Evolutionary conservation across 163 green algal genomes (phyloP).

Genomic region (Scenedesmus sp.): DNA sequence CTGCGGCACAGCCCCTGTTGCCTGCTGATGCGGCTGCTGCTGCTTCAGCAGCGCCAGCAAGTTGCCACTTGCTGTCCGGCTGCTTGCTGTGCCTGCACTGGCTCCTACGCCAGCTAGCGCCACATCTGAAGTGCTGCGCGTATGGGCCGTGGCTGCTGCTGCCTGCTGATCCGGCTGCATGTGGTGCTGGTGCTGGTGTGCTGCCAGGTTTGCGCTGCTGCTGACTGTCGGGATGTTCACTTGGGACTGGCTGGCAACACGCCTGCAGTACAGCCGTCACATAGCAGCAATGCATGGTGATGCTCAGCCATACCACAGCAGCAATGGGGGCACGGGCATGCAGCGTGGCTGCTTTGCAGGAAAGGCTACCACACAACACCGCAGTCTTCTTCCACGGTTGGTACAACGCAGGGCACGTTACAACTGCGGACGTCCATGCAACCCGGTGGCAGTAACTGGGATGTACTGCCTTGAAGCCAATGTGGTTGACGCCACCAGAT

Average conservation of each 20-base stretch:
- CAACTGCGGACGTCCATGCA: no score
- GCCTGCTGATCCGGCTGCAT: not conserved
- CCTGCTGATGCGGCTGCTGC: constrained; percentile 19
- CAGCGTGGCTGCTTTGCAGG: not conserved
- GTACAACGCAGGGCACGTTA: no score
- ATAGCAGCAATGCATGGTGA: not conserved
- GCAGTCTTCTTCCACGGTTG: no score
- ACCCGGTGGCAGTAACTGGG: no score
- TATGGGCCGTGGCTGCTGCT: constrained; percentile 1
- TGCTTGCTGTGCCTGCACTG: not conserved
- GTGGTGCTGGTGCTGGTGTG: constrained; percentile 17
- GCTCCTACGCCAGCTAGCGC: not conserved
- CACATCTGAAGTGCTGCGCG: constrained; percentile 7
- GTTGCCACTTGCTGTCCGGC: constrained; percentile 35
- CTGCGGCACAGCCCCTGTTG: not conserved
- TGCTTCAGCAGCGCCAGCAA: constrained; percentile 55
- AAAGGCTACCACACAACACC: no score
- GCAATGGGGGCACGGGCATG: not conserved
- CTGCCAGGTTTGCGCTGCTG: constrained; percentile 51
- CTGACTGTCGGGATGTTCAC: constrained; percentile 49
- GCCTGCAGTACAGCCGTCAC: not conserved
- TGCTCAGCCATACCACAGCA: not conserved
- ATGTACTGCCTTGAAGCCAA: no score
- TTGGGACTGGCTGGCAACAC: constrained; percentile 47
- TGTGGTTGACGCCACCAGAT: no score